Evolutionary conservation across 768 basidiomycete species (phyloP), one percentile per base, ranked within the genome.

Genomic region (Russula sp.): DNA sequence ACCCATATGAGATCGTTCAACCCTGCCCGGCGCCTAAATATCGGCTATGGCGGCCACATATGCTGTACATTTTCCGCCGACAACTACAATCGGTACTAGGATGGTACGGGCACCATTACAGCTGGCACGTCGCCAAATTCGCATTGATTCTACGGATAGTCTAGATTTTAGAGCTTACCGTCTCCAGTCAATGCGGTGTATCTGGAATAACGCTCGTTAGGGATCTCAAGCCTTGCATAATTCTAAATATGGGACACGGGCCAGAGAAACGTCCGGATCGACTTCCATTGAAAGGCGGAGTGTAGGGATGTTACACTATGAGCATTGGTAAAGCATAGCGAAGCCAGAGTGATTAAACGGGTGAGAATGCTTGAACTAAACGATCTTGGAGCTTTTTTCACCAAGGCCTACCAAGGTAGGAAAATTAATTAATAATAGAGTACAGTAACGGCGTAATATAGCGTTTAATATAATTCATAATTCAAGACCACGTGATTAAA

Each of bases 221-320:
- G 36, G 9, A 18, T 5, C 49, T 38, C 24, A 6, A 16, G n/a
- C 24, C 30, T 28, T 42, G 59, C 38, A 42, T 30, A 2, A 60
- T 18, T 22, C 59, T 20, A 51, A 22, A 60, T 60, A 52, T 36
- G 59, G 38, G 22, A 58, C 20, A 52, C 59, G 50, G 59, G 20
- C 28, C 3, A 22, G 20, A 32, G 30, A 28, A 26, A n/a, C 13
- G 7, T 20, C 53, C 36, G 52, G 34, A 10, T 30, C 42, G 1
- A 20, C 42, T 30, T 44, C 40, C 44, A 57, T 44, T 57, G 55
- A 56, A n/a, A 20, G 5, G 5, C 34, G 13, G 30, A 1, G 24
- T 42, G 40, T 13, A 26, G 26, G 40, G 26, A 28, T 26, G 16
- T 40, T 20, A 28, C 13, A 28, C 40, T 20, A 49, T 26, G 49